Base-by-base conservation (phyloP, 805 yeast genomes). In the Ogataea pignaliae region DNA sequence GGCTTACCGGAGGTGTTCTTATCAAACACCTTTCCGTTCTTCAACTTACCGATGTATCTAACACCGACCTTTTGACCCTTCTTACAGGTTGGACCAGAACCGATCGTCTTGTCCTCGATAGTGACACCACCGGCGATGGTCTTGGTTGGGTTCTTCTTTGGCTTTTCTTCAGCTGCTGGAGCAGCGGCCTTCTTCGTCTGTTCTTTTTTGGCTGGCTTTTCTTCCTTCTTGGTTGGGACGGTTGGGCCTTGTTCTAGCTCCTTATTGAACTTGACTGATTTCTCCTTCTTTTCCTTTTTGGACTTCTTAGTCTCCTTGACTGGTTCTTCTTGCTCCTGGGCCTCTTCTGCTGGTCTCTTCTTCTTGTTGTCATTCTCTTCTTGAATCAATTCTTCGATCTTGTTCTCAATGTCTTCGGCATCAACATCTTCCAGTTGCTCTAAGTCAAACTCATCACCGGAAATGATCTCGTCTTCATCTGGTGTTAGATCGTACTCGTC, bases 1-100 rank as follows among this genome's bases (percentile, higher is more conserved):
- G 99, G 99, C 75, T 88, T 91, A 61, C 99, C 99, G 54, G 83
- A 77, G 57, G 96, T 88, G 82, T 93, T 93, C 70, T 91, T 90
- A 78, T 93, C 99, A 56, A 93, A 93, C 40, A 87, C 89, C 68
- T 88, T 88, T 58, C 98, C 99, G 73, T 90, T 89, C 74, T 86
- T 85, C 68, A 93, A 82, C 76, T 93, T 95, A 66, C 99, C 99
- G 57, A 93, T 86, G 80, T 93, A 93, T 76, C 99, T 83, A 70
- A 93, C 90, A 65, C 96, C 95, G 54, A 93, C 96, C 66, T 79
- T 88, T 72, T 86, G 78, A 49, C 96, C 95, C 58, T 77, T 73
- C 75, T 89, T 90, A 64, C 95, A 96, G 52, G 75, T 73, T 58
- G 88, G 81, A 50, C 99, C 99, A 47, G 80, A 78, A 61, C 99